Evolutionary conservation across 2,329 filamentous ascomycete genomes (phyloP).

Genomic region (Exophiala sideris): DNA sequence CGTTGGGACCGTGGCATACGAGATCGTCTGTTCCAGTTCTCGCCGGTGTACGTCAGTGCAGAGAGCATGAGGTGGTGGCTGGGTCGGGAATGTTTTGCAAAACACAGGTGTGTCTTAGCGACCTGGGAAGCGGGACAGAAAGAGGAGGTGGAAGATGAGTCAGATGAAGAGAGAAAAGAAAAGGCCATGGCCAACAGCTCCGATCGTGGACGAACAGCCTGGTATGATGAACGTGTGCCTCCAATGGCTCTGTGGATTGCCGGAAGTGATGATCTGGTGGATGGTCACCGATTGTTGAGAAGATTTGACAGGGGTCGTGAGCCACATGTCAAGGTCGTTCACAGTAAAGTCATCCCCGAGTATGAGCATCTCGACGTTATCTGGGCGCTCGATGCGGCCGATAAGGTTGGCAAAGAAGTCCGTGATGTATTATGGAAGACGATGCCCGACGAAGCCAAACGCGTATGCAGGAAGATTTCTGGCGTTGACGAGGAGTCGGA

Average conservation of each 20-base stretch:
- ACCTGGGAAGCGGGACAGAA: constrained; percentile 70
- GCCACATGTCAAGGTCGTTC: constrained; percentile 75
- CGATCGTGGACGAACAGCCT: constrained; percentile 51
- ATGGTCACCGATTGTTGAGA: constrained; percentile 69
- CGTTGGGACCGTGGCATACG: constrained; percentile 80
- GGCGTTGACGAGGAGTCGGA: constrained; percentile 53
- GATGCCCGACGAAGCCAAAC: constrained; percentile 52
- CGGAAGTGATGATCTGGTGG: constrained; percentile 78
- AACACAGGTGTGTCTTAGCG: constrained; percentile 80
- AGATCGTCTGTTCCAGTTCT: constrained; percentile 84
- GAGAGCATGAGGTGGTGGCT: constrained; percentile 97
- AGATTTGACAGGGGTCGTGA: constrained; percentile 75
- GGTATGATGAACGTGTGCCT: constrained; percentile 77
- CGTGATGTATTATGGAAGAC: constrained; percentile 83
- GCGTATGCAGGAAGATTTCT: constrained; percentile 60
- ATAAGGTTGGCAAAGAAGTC: constrained; percentile 78
- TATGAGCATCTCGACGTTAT: constrained; percentile 95
- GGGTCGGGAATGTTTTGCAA: constrained; percentile 77
- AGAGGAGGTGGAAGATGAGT: constrained; percentile 43
- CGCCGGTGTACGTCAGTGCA: constrained; percentile 82
- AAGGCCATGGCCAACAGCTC: constrained; percentile 3
- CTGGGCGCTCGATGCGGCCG: constrained; percentile 85
- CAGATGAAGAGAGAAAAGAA: constrained; percentile 18
- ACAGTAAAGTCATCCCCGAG: constrained; percentile 76
- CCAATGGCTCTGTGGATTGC: constrained; percentile 87